Base-by-base conservation (phyloP, 352 stramenopile species). In the Elongisporangium anandrum region DNA sequence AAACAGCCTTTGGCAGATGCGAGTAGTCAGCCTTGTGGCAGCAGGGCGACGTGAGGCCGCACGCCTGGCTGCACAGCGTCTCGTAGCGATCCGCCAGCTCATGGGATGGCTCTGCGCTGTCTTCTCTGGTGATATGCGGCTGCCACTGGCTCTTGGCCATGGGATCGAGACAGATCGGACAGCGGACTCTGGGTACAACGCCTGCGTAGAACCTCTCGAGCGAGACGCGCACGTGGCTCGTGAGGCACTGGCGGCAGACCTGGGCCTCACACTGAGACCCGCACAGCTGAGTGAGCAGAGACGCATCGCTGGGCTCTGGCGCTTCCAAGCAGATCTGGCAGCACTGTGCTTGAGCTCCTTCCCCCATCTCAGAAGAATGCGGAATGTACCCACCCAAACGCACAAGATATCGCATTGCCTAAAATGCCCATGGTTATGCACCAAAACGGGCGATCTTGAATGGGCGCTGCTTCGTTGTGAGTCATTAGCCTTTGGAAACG, bases 311-410 rank as follows among this genome's bases (percentile, higher is more conserved):
- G 2, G 23, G 8, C 3, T 21, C 24, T 0, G 54, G 50, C 26
- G 57, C 52, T 45, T 45, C 34, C 50, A 77, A 60, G 39, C 71
- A 79, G 47, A 79, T 70, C 69, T 77, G 71, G 47, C 68, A 79
- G 34, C 34, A 3, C 34, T 45, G 34, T 1, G 26, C 26, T 38
- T 38, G 24, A 29, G 24, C 7, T 39, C 29, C 29, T 9, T 39
- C 29, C 1, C 9, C 29, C 29, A 39, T 39, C 29, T 4, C 9
- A 13, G 29, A 13, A 39, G 29, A 39, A 13, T 39, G 29, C 4
- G 29, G 29, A 39, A 39, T 39, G 29, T 39, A 39, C 29, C 29
- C 29, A 39, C 5, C 9, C 5, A 39, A 7, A 39, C 9, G 29
- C 29, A 9, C 29, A 7, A 15, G 29, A 13, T 39, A 13, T 13